These are phyloP conservation scores for Aspergillus jensenii DNA, from an alignment of 2,329 filamentous ascomycete species.

Conservation along the genomic window DNA sequence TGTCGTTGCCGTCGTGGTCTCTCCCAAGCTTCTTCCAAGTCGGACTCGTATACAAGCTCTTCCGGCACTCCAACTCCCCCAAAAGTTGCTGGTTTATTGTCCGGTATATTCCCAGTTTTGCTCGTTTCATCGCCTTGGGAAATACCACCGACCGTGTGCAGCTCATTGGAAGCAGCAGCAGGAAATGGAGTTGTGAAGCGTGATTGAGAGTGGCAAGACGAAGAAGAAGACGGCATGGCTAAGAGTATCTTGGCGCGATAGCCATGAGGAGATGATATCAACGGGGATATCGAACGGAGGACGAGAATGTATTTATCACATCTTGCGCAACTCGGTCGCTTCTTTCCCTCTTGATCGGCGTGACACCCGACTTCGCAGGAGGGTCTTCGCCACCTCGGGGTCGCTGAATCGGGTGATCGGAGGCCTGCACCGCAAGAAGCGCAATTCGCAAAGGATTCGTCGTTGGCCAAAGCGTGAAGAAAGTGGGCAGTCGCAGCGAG, in stretches of 20 bases:
- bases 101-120: neutral
- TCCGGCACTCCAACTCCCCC: neutral
- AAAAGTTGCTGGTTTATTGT: neutral
- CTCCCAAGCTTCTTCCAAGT: neutral
- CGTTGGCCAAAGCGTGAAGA: neutral
- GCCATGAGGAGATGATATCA: neutral
- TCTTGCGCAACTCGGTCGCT: neutral
- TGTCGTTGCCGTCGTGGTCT: neutral
- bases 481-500: neutral
- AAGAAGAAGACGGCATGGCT: slow-evolving; percentile 6
- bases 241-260: neutral
- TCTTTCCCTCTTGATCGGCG: slow-evolving; percentile 7
- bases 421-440: neutral
- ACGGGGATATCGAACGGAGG: neutral
- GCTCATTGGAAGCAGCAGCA: neutral
- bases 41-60: neutral
- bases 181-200: neutral
- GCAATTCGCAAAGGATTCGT: slow-evolving; percentile 3
- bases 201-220: neutral
- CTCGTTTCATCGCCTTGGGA: slow-evolving; percentile 3
- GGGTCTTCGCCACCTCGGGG: neutral
- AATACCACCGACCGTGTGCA: neutral
- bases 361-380: neutral
- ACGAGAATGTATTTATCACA: slow-evolving; percentile 1
- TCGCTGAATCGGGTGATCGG: neutral